phyloP scores from a whole-genome alignment of 495 filamentous ascomycete genomes.

The Penicillium subrubescens region DNA sequence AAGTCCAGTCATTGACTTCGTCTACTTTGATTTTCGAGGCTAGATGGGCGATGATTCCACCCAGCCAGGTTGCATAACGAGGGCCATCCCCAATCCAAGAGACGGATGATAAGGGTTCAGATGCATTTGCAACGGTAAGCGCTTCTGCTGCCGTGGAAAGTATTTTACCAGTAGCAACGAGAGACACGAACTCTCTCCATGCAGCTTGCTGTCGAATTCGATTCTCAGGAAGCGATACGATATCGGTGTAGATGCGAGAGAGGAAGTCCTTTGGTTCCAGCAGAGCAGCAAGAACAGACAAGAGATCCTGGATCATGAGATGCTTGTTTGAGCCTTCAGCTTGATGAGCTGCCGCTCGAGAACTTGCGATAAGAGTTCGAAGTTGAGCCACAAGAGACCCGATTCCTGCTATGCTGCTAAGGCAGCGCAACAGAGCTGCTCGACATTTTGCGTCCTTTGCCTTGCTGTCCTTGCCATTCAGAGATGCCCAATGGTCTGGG shows the following conservation, averaged over 20 bases:
- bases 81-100: constrained; percentile 69
- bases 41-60: constrained; percentile 62
- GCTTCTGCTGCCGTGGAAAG: constrained; percentile 76
- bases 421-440: constrained; percentile 60
- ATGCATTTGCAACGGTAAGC: constrained; percentile 51
- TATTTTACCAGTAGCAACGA: constrained; percentile 72
- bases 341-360: constrained; percentile 30
- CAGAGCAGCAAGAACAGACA: constrained; percentile 54
- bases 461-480: constrained; percentile 49
- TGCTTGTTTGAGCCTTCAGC: constrained; percentile 33
- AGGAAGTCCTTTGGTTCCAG: constrained; percentile 59
- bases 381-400: constrained; percentile 68
- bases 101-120: constrained; percentile 24
- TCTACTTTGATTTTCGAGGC: constrained; percentile 35
- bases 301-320: constrained; percentile 35
- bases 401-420: constrained; percentile 72
- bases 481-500: constrained; percentile 73
- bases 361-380: constrained; percentile 48
- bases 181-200: constrained; percentile 67
- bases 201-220: constrained; percentile 45
- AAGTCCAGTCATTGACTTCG: constrained; percentile 51
- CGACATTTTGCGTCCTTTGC: constrained; percentile 35
- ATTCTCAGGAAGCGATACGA: constrained; percentile 34
- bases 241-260: constrained; percentile 54
- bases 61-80: constrained; percentile 74